Percentiles rank a stretch among this genome's conserved stretches.
phyloP scores from a whole-genome alignment of 176 grass and related monocot genomes.

The Musa schizocarpa region DNA sequence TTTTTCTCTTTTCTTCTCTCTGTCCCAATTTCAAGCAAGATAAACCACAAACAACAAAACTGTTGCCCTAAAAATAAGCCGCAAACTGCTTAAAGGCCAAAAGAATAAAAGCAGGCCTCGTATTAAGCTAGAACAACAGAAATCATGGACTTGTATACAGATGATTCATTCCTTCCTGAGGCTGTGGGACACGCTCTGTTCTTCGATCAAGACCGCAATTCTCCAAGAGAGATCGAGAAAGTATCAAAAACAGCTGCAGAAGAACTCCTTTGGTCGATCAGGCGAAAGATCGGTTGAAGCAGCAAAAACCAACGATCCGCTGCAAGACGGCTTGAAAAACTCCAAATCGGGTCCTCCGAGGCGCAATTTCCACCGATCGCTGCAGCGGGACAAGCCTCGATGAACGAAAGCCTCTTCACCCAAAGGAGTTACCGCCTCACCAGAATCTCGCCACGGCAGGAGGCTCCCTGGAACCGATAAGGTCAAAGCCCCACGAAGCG shows the following conservation, averaged over 20 bases:
- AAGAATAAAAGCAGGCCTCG: conserved; percentile 5
- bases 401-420: not conserved
- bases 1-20: conserved; percentile 34
- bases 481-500: not conserved
- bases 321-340: not conserved
- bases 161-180: conserved; percentile 7
- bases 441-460: not conserved
- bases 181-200: not conserved
- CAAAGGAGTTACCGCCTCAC: not conserved
- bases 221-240: not conserved
- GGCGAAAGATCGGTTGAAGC: not conserved
- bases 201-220: not conserved
- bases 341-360: not conserved
- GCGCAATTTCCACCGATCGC: not conserved
- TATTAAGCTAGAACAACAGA: conserved; percentile 8
- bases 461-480: not conserved
- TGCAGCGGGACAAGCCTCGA: not conserved
- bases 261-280: not conserved
- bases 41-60: conserved; percentile 13
- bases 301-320: not conserved
- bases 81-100: conserved; percentile 11
- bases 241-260: not conserved
- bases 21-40: conserved; percentile 19
- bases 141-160: conserved; percentile 13
- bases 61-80: conserved; percentile 2